Percentiles rank a stretch among this genome's conserved stretches.
Conservation (phyloP, 768 basidiomycete genomes). For the Tubosaeta sp. region DNA sequence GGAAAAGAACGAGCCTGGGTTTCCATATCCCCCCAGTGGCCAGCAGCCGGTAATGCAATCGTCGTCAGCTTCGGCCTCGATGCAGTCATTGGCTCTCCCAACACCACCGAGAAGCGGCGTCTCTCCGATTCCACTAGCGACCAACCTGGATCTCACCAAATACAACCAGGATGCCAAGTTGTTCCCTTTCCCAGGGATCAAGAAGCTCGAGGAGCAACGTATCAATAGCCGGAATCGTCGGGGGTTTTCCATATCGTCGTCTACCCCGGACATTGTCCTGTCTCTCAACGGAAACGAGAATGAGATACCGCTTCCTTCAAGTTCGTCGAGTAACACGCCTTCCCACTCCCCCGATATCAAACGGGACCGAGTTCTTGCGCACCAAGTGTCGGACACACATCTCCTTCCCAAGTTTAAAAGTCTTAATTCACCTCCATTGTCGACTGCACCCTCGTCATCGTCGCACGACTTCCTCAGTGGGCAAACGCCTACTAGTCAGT, state of each 20-base stretch:
- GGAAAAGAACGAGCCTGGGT: slow-evolving; percentile 45
- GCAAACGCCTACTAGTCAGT: slow-evolving; percentile 26
- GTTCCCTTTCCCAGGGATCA: slow-evolving; percentile 87
- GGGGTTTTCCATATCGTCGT: slow-evolving; percentile 45
- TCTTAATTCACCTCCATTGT: slow-evolving; percentile 37
- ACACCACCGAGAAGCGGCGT: slow-evolving; percentile 52
- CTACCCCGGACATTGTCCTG: slow-evolving; percentile 46
- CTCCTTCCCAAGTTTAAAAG: slow-evolving; percentile 51
- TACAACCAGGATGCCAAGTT: slow-evolving; percentile 71
- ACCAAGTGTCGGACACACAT: slow-evolving; percentile 67
- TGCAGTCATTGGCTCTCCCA: slow-evolving; percentile 57
- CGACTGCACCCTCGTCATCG: slow-evolving; percentile 42
- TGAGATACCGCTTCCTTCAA: slow-evolving; percentile 39
- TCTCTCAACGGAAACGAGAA: slow-evolving; percentile 44
- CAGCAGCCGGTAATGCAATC: slow-evolving; percentile 58
- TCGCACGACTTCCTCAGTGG: slow-evolving; percentile 49
- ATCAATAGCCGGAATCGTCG: slow-evolving; percentile 49
- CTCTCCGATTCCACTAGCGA: slow-evolving; percentile 77
- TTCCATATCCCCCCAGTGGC: slow-evolving; percentile 37
- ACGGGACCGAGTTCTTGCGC: slow-evolving; percentile 61
- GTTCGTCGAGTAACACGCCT: slow-evolving; percentile 48
- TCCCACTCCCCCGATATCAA: slow-evolving; percentile 46
- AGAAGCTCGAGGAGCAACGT: slow-evolving; percentile 70
- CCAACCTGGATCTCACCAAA: slow-evolving; percentile 64
- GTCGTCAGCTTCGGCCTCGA: slow-evolving; percentile 61